A percentile compares a stretch with the other conserved stretches of the same genome.
Conservation (phyloP, 257 asterid species). For the Phtheirospermum japonicum region DNA sequence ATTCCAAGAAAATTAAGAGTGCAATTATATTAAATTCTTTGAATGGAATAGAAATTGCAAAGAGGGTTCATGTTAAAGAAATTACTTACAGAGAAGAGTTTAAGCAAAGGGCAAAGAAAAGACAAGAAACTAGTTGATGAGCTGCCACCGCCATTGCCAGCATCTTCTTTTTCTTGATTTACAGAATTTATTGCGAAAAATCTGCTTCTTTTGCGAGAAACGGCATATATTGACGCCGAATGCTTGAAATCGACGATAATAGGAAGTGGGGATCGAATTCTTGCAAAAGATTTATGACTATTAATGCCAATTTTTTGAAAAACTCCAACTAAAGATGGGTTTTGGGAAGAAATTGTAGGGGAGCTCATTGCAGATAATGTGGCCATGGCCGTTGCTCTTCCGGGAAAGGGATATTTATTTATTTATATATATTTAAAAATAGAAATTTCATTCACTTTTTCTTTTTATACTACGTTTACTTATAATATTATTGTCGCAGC, state of each 20-base stretch:
- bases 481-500: no score
- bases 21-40: no score
- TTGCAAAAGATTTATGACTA: background rate
- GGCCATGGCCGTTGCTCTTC: conserved; percentile 24
- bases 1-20: background rate
- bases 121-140: conserved; percentile 63
- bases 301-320: background rate
- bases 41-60: no score
- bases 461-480: no score
- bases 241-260: conserved; percentile 11
- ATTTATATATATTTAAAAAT: no score
- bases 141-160: conserved; percentile 26
- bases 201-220: conserved; percentile 28
- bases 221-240: conserved; percentile 17
- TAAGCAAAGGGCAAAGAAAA: conserved; percentile 78
- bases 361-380: conserved; percentile 31
- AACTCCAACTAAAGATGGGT: conserved; percentile 23
- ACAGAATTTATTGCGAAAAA: conserved; percentile 27
- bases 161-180: conserved; percentile 29
- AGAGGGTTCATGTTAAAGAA: no score
- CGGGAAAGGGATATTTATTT: background rate
- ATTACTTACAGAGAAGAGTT: conserved; percentile 63
- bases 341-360: conserved; percentile 28
- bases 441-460: no score
- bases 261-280: conserved; percentile 28